phyloP scores from a whole-genome alignment of 2,329 filamentous ascomycete species.

The Myriosclerotinia curreyana region DNA sequence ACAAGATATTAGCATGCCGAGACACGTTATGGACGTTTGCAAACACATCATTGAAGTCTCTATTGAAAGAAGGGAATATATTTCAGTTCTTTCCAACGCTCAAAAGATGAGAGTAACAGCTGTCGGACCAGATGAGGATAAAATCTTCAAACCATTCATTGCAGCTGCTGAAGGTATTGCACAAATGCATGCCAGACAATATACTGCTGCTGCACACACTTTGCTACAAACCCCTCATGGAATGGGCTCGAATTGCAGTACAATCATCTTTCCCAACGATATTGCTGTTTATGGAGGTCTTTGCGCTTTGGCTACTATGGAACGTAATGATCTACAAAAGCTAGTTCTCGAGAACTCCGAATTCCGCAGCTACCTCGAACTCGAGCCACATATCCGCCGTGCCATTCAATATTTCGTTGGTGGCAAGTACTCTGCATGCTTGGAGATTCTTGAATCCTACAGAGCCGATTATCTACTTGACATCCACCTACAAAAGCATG shows the following conservation, averaged over 20 bases:
- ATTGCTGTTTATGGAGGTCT: constrained; percentile 89
- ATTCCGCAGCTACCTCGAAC: constrained; percentile 85
- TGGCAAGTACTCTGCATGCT: constrained; percentile 81
- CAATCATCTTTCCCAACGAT: constrained; percentile 79
- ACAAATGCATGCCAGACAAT: constrained; percentile 54
- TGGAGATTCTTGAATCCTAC: constrained; percentile 78
- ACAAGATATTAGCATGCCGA: constrained; percentile 78
- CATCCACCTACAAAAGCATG: constrained; percentile 74
- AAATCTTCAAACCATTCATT: constrained; percentile 49
- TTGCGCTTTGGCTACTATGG: constrained; percentile 86
- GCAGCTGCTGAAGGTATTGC: constrained; percentile 60
- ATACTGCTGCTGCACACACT: constrained; percentile 63
- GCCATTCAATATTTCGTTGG: constrained; percentile 87
- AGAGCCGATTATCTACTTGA: constrained; percentile 87
- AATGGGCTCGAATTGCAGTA: constrained; percentile 58
- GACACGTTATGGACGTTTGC: constrained; percentile 79
- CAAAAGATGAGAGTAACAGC: constrained; percentile 61
- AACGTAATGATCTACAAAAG: constrained; percentile 69
- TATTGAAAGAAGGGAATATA: constrained; percentile 76
- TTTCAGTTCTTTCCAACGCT: constrained; percentile 61
- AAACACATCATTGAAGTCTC: constrained; percentile 74
- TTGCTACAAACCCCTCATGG: constrained; percentile 51
- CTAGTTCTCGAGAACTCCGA: constrained; percentile 73
- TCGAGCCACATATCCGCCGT: constrained; percentile 90
- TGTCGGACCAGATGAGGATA: constrained; percentile 45